Percentiles rank a stretch among this genome's conserved stretches.
phyloP scores from a whole-genome alignment of 345 rosid species.

The Trapa incisa region DNA sequence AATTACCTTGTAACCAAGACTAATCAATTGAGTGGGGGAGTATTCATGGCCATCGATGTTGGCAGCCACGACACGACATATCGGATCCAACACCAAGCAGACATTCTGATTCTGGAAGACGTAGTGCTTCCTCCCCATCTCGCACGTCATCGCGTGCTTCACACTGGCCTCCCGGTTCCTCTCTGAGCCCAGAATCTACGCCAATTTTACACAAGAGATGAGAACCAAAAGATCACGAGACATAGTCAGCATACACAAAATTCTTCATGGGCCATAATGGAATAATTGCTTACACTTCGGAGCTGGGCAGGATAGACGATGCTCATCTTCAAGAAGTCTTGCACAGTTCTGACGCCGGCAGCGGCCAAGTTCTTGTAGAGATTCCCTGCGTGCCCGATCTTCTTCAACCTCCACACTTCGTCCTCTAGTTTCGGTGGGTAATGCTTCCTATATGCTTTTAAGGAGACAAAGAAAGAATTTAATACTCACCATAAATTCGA shows the following conservation, averaged over 20 bases:
- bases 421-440: slow-evolving; percentile 68
- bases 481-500: background rate
- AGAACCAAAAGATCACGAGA: background rate
- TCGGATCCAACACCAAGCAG: background rate
- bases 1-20: background rate
- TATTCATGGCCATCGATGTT: background rate
- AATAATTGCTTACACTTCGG: slow-evolving; percentile 23
- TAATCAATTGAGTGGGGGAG: background rate
- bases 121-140: slow-evolving; percentile 38
- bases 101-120: background rate
- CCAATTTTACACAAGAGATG: background rate
- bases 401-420: slow-evolving; percentile 78
- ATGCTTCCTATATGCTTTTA: slow-evolving; percentile 73
- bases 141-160: slow-evolving; percentile 58
- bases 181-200: slow-evolving; percentile 53
- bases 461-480: background rate
- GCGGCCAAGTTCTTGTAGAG: slow-evolving; percentile 48
- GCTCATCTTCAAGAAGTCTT: slow-evolving; percentile 57
- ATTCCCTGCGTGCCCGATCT: slow-evolving; percentile 71
- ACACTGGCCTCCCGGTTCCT: slow-evolving; percentile 48
- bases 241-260: no score
- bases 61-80: background rate
- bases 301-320: slow-evolving; percentile 34
- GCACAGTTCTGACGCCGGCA: slow-evolving; percentile 35
- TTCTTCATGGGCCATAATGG: background rate